Evolutionary conservation across 2,329 filamentous ascomycete species (phyloP).

Genomic region (Metarhizium rileyi): DNA sequence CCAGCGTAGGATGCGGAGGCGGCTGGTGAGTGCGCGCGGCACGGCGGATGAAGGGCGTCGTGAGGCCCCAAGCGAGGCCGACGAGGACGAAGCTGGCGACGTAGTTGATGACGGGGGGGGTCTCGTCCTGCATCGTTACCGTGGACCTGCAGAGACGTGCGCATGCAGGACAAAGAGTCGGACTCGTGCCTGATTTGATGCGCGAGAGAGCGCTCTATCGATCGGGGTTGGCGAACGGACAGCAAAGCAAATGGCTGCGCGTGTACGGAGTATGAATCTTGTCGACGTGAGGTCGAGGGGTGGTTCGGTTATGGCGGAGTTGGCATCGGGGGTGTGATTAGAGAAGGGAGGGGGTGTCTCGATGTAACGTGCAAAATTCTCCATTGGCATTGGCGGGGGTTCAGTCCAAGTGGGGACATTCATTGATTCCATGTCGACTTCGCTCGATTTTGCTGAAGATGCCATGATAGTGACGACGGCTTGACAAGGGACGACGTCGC

Average conservation of each 20-base stretch:
- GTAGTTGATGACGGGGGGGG: constrained; percentile 63
- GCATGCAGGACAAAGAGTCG: neutral
- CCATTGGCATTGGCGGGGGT: no score
- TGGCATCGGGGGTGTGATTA: neutral
- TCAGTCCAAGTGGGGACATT: no score
- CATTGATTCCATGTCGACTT: no score
- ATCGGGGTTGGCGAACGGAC: neutral
- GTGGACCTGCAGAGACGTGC: neutral
- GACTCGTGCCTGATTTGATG: neutral
- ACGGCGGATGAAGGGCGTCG: constrained; percentile 81
- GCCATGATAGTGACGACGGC: no score
- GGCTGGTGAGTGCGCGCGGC: constrained; percentile 70
- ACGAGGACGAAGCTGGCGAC: constrained; percentile 83
- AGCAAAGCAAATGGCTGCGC: neutral
- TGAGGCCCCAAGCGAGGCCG: constrained; percentile 86
- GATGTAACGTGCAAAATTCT: no score
- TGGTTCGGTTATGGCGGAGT: neutral
- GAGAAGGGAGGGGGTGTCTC: no score
- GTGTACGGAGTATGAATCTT: neutral
- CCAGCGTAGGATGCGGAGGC: constrained; percentile 45
- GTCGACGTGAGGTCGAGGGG: neutral
- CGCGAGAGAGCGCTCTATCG: neutral
- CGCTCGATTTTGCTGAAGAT: no score
- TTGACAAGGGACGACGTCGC: no score
- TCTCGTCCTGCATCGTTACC: constrained; percentile 9